Base-by-base conservation (phyloP, 495 filamentous ascomycete genomes). In the Daldinia grandis region DNA sequence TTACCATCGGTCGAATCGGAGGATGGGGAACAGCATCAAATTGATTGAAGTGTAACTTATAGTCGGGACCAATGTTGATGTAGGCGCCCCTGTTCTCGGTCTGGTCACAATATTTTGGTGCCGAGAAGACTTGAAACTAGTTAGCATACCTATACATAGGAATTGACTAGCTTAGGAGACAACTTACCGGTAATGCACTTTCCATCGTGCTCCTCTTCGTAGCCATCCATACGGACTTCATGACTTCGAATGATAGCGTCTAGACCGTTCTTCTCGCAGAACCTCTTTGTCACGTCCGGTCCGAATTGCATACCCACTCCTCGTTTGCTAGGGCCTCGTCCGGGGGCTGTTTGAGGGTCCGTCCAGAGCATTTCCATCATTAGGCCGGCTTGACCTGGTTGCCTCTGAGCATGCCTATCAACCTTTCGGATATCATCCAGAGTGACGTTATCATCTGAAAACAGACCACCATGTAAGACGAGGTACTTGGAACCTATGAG, bases 321-420 rank as follows among this genome's bases (percentile, higher is more conserved):
- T 76, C 95, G 88, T 86, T 99, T 99, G 83, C 93, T 97, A 21
- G 95, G 96, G 8, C 94, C 93, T 58, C 95, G 88, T 27, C 95
- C 95, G 51, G 92, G 92, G 67, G 88, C 83, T 0, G 89, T 82
- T 77, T 98, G 95, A 12, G 95, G 95, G 76, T 99, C 95, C 0
- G 95, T 98, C 95, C 95, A 99, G 19, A 99, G 88, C 96, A 99
- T 99, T 79, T 99, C 95, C 95, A 99, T 98, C 95, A 99, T 99
- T 72, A 99, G 82, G 31, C 95, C 95, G 49, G 90, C 79, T 78
- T 98, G 95, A 24, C 96, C 96, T n/a, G 95, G 95, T 76, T 99
- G 95, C 28, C 92, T 87, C 82, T 98, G 96, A 78, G 87, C 89
- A 80, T 98, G 94, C 71, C 95, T 87, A 78, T 98, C 88, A 40